These are phyloP conservation scores for Perkinsus marinus DNA, from an alignment of 169 alveolate genomes.

Conservation along the genomic window DNA sequence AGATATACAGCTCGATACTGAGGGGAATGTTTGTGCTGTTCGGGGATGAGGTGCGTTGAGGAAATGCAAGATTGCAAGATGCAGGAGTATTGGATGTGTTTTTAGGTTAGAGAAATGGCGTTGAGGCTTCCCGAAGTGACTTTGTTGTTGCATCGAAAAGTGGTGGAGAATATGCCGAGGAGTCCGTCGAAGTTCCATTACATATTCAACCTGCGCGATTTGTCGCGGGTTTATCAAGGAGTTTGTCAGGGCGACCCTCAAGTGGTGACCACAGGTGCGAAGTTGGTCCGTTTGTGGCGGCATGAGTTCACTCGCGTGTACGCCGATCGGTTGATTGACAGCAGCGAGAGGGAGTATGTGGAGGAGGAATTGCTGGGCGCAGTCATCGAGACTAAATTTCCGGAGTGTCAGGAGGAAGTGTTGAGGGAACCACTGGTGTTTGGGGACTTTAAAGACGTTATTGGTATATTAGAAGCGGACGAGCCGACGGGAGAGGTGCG, in stretches of 20 bases:
- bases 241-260: conserved; percentile 59
- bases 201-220: conserved; percentile 79
- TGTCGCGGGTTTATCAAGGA: conserved; percentile 79
- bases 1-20: conserved; percentile 71
- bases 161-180: conserved; percentile 62
- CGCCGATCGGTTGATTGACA: conserved; percentile 70
- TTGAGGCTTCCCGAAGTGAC: conserved; percentile 65
- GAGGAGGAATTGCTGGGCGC: conserved; percentile 42
- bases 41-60: neutral
- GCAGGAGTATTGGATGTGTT: neutral
- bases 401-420: conserved; percentile 55
- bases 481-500: conserved; percentile 58
- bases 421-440: conserved; percentile 56
- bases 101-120: conserved; percentile 8
- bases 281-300: conserved; percentile 76
- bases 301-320: conserved; percentile 79
- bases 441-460: conserved; percentile 65
- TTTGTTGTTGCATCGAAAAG: conserved; percentile 52
- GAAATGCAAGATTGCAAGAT: neutral
- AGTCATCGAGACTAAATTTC: conserved; percentile 49
- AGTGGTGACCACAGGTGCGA: conserved; percentile 45
- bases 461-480: conserved; percentile 41
- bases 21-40: neutral
- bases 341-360: conserved; percentile 63
- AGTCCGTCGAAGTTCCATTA: conserved; percentile 84